Evolutionary conservation across 2,329 filamentous ascomycete species (phyloP), one percentile per base, ranked within the genome.

Genomic region (Colletotrichum lindemuthianum): DNA sequence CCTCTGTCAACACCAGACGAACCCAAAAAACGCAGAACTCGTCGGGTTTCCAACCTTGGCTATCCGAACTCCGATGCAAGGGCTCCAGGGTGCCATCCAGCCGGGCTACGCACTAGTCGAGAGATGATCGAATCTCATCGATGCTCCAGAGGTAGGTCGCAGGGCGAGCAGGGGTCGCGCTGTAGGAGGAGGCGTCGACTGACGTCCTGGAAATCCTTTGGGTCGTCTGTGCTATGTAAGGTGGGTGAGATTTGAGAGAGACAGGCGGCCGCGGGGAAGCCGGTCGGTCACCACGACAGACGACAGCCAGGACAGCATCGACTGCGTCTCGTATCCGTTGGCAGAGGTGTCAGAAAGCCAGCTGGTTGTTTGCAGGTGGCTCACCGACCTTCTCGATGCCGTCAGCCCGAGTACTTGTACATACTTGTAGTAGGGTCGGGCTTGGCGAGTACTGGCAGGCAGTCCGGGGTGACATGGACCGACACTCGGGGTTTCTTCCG

Each of bases 181-280:
- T 37, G 45, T 55, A 50, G 50, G 51, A 57, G 45, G 15, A 47
- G 36, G 34, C 50, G 15, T 32, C 51, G 43, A 51, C 16, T 41
- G 41, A 65, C 48, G 63, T 58, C 61, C 45, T 37, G 51, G 44
- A 65, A 65, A 65, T 63, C 58, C 63, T 65, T 52, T 48, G 51
- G 50, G 34, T 36, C 24, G 24, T 24, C 24, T 24, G 24, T 24
- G 24, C 24, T 24, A 24, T 24, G 24, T 24, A 24, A 55, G 56
- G 49, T 59, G 13, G 55, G n/a, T 34, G 24, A 13, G 44, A 13
- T 9, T 40, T 9, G 37, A 5, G 24, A 54, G 61, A 51, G 58
- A 57, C 56, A 58, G 47, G 61, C 40, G 58, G 15, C 49, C 45
- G 51, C 44, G 34, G 13, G 16, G 24, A 24, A 24, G 24, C 24